phyloP scores from a whole-genome alignment of 257 asterid species.

The Solanum ossicruentum region DNA sequence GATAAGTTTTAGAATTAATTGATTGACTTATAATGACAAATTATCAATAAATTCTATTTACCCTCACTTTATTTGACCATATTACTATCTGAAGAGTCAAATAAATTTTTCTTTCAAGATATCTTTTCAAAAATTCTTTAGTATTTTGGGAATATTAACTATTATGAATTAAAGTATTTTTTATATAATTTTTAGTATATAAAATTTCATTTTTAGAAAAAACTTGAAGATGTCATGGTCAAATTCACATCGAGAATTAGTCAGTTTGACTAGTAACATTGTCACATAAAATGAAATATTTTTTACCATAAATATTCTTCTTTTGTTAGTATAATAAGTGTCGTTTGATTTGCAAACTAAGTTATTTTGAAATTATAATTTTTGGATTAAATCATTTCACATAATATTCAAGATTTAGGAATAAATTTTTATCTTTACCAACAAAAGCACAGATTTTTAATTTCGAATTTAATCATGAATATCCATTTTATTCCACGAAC shows the following conservation, averaged over 20 bases:
- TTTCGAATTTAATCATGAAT: background rate
- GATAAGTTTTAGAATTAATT: background rate
- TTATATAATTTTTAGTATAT: background rate
- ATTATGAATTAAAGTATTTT: background rate
- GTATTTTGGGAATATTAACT: background rate
- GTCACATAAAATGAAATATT: background rate
- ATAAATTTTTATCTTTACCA: background rate
- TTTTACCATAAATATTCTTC: background rate
- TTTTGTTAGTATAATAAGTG: background rate
- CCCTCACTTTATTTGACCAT: background rate
- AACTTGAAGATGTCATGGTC: background rate
- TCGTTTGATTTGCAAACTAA: background rate
- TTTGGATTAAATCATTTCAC: background rate
- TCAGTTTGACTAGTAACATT: background rate
- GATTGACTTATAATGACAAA: background rate
- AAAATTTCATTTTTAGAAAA: background rate
- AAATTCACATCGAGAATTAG: background rate
- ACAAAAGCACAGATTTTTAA: background rate
- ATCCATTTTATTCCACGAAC: background rate
- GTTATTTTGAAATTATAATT: background rate
- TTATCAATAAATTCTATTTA: background rate
- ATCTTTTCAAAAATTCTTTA: background rate
- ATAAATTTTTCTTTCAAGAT: background rate
- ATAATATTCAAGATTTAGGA: too few species aligned
- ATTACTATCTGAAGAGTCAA: background rate